Base-by-base conservation (phyloP, 495 filamentous ascomycete genomes). In the Penicillium diatomitis region DNA sequence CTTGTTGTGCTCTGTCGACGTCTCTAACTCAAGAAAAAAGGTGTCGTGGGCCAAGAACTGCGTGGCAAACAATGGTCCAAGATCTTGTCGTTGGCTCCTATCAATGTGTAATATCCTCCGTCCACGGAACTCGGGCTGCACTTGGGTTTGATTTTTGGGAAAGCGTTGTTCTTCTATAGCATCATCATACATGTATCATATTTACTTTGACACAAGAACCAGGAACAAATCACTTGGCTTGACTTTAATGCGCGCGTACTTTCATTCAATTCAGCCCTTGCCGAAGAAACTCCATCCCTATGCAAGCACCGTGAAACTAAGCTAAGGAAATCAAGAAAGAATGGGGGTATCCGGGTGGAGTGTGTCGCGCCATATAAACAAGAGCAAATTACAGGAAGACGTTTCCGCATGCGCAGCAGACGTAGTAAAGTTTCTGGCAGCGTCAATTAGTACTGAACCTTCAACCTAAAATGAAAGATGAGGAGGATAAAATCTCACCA, bases 51-150 rank as follows among this genome's bases (percentile, higher is more conserved):
- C 11, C 75, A 82, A 39, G 92, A 99, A 69, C 65, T 99, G 61
- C 79, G 87, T 55, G 80, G 83, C 51, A 90, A 85, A 70, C 82
- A 91, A 65, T 97, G 94, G 90, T 92, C 88, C 44, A 97, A 96
- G 79, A 96, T 99, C 57, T 73, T 99, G 65, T 95, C 88, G 50
- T 75, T 99, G 77, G 92, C 92, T 31, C 89, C 92, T 7, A 86
- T 92, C 79, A 85, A 96, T 68, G 79, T 92, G 58, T 97, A 83
- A 74, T 52, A 64, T 68, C 57, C 64, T 62, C 56, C 51, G 20
- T 20, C 20, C 44, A 41, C 50, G 52, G 50, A 33, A 28, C 10
- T 7, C 2, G 44, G 34, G 33, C 29, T 46, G 44, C 37, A 34
- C 51, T 56, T 46, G 38, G 46, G 33, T 54, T 46, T 36, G 45